Conservation (phyloP, 495 filamentous ascomycete genomes). For the Neurospora sp. region DNA sequence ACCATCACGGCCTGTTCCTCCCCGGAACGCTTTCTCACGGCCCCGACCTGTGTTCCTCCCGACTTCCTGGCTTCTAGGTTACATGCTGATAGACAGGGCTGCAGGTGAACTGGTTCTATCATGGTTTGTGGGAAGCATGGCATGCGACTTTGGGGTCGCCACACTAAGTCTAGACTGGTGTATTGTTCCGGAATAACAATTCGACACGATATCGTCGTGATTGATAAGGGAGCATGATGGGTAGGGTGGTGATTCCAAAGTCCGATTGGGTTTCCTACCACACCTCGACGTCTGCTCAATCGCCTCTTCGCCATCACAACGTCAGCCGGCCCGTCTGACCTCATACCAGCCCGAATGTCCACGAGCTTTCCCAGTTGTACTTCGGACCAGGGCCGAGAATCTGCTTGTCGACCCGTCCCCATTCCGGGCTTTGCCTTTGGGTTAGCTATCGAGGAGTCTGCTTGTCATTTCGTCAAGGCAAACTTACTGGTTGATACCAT, state of each 20-base stretch:
- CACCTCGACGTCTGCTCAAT: background rate
- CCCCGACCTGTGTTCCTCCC: background rate
- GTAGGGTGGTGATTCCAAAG: background rate
- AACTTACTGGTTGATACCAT: slow-evolving; percentile 63
- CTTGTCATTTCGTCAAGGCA: background rate
- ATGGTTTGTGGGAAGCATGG: background rate
- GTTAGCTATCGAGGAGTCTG: slow-evolving; percentile 8
- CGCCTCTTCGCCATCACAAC: background rate
- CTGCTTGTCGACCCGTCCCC: slow-evolving; percentile 50
- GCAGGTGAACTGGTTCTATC: background rate
- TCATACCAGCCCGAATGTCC: slow-evolving; percentile 35
- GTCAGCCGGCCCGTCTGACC: background rate
- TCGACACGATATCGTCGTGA: background rate
- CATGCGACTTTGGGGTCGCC: background rate
- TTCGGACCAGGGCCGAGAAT: slow-evolving; percentile 45
- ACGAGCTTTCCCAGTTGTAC: slow-evolving; percentile 40
- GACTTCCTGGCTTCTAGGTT: background rate
- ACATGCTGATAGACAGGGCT: background rate
- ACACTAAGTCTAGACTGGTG: background rate
- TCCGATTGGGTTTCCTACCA: background rate
- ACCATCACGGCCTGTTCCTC: background rate
- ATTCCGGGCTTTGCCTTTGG: slow-evolving; percentile 44
- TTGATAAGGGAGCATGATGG: background rate
- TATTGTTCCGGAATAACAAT: background rate
- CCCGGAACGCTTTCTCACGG: background rate